Base-by-base conservation (phyloP, 2,329 filamentous ascomycete genomes). In the Zymoseptoria crescenta region DNA sequence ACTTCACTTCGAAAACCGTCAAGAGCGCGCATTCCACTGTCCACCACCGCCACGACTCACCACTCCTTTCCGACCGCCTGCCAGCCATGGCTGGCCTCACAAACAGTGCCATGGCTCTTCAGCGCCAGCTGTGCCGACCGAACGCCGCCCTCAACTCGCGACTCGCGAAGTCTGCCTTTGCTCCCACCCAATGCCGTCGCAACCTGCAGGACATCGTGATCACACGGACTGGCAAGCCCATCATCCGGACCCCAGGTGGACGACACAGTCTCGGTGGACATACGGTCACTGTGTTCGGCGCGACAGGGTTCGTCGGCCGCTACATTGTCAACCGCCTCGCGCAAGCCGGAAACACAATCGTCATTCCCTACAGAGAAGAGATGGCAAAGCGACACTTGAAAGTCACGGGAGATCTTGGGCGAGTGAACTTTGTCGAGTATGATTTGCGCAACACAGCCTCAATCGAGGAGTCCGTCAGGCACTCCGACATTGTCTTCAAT, bases 401-500 rank as follows among this genome's bases (percentile, higher is more conserved):
- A 79, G 86, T 96, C 60, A 83, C 91, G n/a, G 94, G 94, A 77
- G 94, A 99, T 76, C 81, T 99, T 62, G 94, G 94, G 63, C 85
- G 90, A 68, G 83, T 99, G 58, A 80, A 88, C 69, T 97, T 99
- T 76, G 81, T 96, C 69, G 94, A 99, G 83, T 95, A 90, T 76
- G 94, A 99, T 72, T 82, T 99, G 62, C 87, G 86, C 72, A 99
- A 99, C 77, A 97, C 91, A 49, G 82, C 88, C 67, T 97, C 93
- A 29, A 94, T 99, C 69, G 94, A 99, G 74, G 92, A 96, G 77
- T 94, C 90, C 70, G 92, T 99, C 56, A 85, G 94, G 70, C 94
- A 99, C 76, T 97, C 93, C 49, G 94, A 99, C 73, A 88, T 96
- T 63, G 94, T 99, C 65, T 96, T 96, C 81, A 99, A 99, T 77